A percentile compares a stretch with the other conserved stretches of the same genome.
These are phyloP conservation scores for Medicago ruthenica DNA, from an alignment of 306 rosid genomes.

Conservation along the genomic window DNA sequence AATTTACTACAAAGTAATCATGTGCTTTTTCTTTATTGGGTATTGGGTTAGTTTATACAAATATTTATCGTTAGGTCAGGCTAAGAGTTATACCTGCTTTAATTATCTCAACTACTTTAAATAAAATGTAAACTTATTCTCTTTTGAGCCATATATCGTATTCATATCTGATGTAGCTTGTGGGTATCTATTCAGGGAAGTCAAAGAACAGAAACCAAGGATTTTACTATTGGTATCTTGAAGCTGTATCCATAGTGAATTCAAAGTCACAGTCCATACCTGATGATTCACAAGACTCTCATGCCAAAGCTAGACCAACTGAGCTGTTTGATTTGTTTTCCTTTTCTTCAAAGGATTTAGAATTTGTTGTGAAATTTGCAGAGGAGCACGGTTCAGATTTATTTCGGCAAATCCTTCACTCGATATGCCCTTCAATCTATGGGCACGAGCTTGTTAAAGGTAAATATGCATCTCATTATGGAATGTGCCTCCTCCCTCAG, in stretches of 20 bases:
- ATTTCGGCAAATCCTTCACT: slow-evolving; percentile 87
- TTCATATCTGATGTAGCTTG: slow-evolving; percentile 39
- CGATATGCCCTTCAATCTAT: slow-evolving; percentile 93
- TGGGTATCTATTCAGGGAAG: slow-evolving; percentile 66
- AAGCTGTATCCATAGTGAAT: slow-evolving; percentile 83
- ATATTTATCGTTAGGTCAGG: neutral
- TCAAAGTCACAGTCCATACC: slow-evolving; percentile 73
- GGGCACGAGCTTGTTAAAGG: slow-evolving; percentile 99
- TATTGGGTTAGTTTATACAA: slow-evolving; percentile 11
- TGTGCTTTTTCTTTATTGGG: slow-evolving; percentile 16
- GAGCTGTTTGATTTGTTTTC: slow-evolving; percentile 77
- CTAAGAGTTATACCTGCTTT: slow-evolving; percentile 21
- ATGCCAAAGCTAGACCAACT: slow-evolving; percentile 64
- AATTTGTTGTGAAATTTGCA: slow-evolving; percentile 77
- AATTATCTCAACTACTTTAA: slow-evolving; percentile 28
- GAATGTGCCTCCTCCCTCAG: slow-evolving; percentile 32
- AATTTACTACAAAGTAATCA: slow-evolving; percentile 2
- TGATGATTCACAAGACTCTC: slow-evolving; percentile 66
- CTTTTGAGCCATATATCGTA: slow-evolving; percentile 36
- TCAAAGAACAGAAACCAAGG: slow-evolving; percentile 86
- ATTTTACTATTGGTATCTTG: slow-evolving; percentile 88
- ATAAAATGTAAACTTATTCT: slow-evolving; percentile 19
- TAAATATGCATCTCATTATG: slow-evolving; percentile 41
- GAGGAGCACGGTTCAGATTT: slow-evolving; percentile 81
- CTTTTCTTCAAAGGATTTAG: slow-evolving; percentile 87